Percentiles rank a stretch among this genome's conserved stretches.
Evolutionary conservation across 108 stramenopile species (phyloP).

Genomic region (Poteriospumella lacustris): DNA sequence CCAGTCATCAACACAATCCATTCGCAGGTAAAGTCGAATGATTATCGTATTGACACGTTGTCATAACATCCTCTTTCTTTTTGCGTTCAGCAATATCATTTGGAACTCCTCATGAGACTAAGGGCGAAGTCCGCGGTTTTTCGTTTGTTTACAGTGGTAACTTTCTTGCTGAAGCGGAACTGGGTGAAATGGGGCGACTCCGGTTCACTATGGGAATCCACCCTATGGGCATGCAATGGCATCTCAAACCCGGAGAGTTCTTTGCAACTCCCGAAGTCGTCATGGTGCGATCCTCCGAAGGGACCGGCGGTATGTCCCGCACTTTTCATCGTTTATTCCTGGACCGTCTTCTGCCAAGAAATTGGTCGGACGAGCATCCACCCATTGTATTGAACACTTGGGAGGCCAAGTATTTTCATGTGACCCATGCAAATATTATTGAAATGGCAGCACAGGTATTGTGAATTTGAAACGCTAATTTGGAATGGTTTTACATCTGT

Average conservation of each 20-base stretch:
- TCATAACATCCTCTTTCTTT: not conserved
- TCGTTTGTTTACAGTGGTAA: conserved; percentile 28
- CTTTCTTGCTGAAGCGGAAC: conserved; percentile 16
- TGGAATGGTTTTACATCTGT: not conserved
- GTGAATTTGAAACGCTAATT: not conserved
- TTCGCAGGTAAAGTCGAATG: conserved; percentile 7
- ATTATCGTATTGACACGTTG: not conserved
- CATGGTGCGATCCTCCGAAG: not conserved
- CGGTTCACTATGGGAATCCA: not conserved
- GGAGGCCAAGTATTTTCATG: conserved; percentile 21
- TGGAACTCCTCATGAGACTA: conserved; percentile 1
- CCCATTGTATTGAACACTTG: not conserved
- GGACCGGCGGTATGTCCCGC: not conserved
- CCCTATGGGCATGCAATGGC: not conserved
- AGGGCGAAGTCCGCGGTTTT: conserved; percentile 26
- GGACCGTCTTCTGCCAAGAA: not conserved
- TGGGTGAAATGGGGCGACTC: not conserved
- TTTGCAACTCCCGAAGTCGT: not conserved
- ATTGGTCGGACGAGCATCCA: not conserved
- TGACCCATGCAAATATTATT: not conserved
- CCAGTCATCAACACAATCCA: conserved; percentile 31
- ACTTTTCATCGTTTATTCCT: not conserved
- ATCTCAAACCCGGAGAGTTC: not conserved
- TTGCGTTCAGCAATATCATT: not conserved
- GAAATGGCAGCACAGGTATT: not conserved